phyloP scores from a whole-genome alignment of 805 yeast genomes.

The Priceomyces carsonii region DNA sequence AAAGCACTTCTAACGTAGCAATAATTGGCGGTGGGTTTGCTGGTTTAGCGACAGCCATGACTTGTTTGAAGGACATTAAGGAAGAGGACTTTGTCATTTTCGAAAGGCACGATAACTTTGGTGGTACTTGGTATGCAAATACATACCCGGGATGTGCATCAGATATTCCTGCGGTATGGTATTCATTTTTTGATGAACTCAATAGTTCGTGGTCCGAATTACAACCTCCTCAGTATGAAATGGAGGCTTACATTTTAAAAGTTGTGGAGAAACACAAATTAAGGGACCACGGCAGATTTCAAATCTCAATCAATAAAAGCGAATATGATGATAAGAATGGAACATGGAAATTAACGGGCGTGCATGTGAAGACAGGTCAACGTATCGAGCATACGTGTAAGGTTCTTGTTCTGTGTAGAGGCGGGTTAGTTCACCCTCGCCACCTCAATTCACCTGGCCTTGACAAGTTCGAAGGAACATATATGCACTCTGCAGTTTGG shows the following conservation, averaged over 20 bases:
- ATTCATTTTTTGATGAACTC: constrained; percentile 33
- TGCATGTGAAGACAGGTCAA: constrained; percentile 31
- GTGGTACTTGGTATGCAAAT: constrained; percentile 49
- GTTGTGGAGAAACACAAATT: constrained; percentile 31
- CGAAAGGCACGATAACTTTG: constrained; percentile 40
- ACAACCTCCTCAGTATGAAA: constrained; percentile 44
- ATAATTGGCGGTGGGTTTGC: constrained; percentile 44
- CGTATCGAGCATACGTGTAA: constrained; percentile 28
- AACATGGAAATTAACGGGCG: constrained; percentile 29
- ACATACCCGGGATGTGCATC: constrained; percentile 48
- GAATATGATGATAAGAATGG: constrained; percentile 24
- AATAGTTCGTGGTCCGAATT: constrained; percentile 36
- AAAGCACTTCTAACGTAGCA: constrained; percentile 29
- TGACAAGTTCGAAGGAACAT: constrained; percentile 34
- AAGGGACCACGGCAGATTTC: constrained; percentile 19
- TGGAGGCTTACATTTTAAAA: constrained; percentile 40
- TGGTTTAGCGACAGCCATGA: constrained; percentile 35
- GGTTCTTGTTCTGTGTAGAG: constrained; percentile 27
- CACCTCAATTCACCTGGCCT: constrained; percentile 31
- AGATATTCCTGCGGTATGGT: constrained; percentile 46
- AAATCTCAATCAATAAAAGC: constrained; percentile 20
- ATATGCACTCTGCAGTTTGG: constrained; percentile 44
- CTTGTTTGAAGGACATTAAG: constrained; percentile 24
- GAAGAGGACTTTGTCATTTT: constrained; percentile 33
- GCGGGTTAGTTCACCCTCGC: constrained; percentile 40